Percentiles rank a stretch among this genome's conserved stretches.
Evolutionary conservation across 805 yeast species (phyloP).

Genomic region (Lipomyces sp.): DNA sequence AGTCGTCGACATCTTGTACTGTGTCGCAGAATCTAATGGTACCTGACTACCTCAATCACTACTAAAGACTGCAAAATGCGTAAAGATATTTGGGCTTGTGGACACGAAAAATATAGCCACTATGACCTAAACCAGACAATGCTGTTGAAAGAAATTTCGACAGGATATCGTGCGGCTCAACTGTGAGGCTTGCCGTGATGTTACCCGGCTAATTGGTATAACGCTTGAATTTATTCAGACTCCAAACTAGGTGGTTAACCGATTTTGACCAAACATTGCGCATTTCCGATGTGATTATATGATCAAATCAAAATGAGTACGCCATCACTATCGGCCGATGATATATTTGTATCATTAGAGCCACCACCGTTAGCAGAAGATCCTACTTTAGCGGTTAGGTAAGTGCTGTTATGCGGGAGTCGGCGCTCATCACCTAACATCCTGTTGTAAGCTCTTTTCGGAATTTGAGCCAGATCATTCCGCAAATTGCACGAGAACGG

Average conservation of each 20-base stretch:
- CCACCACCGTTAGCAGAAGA: conserved; percentile 20
- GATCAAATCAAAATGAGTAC: not conserved
- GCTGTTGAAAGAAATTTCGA: not conserved
- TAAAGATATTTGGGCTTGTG: not conserved
- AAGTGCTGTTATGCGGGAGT: not conserved
- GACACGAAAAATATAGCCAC: not conserved
- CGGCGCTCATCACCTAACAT: not conserved
- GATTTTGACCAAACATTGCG: too few species aligned
- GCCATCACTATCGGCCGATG: conserved; percentile 4
- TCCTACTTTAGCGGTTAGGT: not conserved
- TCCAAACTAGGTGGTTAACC: too few species aligned
- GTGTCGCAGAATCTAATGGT: not conserved
- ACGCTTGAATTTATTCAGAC: too few species aligned
- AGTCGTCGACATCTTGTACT: conserved; percentile 61
- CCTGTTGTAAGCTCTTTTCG: not conserved
- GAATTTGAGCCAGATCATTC: conserved; percentile 51
- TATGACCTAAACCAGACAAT: too few species aligned
- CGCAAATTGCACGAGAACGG: conserved; percentile 62
- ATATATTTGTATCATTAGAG: conserved; percentile 15
- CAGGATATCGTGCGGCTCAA: not conserved
- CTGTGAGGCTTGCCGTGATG: not conserved
- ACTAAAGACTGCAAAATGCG: not conserved
- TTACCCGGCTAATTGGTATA: not conserved
- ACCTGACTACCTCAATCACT: not conserved
- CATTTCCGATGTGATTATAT: not conserved